Percentiles rank a stretch among this genome's conserved stretches.
phyloP scores from a whole-genome alignment of 140 eudicot genomes.

The Flaveria floridana region DNA sequence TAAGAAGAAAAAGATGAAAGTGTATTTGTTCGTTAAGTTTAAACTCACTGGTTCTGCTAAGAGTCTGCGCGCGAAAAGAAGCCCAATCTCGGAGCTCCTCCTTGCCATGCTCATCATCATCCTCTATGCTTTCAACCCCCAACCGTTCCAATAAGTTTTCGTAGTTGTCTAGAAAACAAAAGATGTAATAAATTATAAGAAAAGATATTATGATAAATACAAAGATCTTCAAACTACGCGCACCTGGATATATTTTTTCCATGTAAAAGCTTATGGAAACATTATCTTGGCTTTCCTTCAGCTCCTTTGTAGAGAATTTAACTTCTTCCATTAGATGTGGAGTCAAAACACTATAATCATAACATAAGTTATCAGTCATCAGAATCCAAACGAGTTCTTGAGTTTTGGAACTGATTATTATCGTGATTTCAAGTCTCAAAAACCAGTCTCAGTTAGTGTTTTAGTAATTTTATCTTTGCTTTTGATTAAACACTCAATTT shows the following conservation, averaged over 20 bases:
- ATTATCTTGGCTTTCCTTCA: conserved; percentile 61
- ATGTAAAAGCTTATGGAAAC: conserved; percentile 78
- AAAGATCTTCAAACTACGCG: not conserved
- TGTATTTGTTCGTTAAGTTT: too few species aligned
- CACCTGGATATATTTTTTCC: conserved; percentile 96
- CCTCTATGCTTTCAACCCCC: conserved; percentile 47
- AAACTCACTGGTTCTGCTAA: conserved; percentile 78
- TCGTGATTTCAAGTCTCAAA: not conserved
- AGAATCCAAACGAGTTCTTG: not conserved
- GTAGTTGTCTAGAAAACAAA: conserved; percentile 64
- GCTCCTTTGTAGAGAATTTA: conserved; percentile 74
- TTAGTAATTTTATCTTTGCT: not conserved
- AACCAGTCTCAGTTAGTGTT: not conserved
- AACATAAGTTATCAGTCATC: conserved; percentile 10
- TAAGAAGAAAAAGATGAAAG: too few species aligned
- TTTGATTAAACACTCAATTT: not conserved
- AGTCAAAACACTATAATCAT: conserved; percentile 70
- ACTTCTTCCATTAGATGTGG: conserved; percentile 92
- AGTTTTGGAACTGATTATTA: not conserved
- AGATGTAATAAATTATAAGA: not conserved
- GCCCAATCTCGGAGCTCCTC: conserved; percentile 90
- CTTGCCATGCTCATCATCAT: conserved; percentile 34
- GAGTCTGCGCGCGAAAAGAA: conserved; percentile 90
- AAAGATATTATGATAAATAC: not conserved
- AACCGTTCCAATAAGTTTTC: conserved; percentile 77